Base-by-base conservation (phyloP, 495 filamentous ascomycete genomes). In the Penicillium alfredii region DNA sequence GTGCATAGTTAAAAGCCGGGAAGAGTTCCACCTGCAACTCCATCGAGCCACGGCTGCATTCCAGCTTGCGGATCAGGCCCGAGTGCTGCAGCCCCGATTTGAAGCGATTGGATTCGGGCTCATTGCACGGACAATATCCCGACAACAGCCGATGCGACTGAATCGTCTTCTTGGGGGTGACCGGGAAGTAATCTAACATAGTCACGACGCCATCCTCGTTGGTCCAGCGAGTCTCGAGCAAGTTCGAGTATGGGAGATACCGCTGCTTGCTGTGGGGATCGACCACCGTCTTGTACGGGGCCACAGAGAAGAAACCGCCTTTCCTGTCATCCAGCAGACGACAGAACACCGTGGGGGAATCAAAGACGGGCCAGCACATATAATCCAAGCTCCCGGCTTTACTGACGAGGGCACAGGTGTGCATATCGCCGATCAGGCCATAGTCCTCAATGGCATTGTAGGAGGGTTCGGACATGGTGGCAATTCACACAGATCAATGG, bases 281-380 rank as follows among this genome's bases (percentile, higher is more conserved):
- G 18, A 63, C 42, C 3, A 63, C 42, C 6, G 67, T 56, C 17
- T 74, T 72, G 24, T 48, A 28, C 4, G 58, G 58, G n/a, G 58
- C 50, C 40, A 86, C 81, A 44, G 70, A 76, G 55, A 80, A 86
- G 51, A 74, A 72, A 3, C 82, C 82, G 10, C 82, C 82, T 45
- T 81, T 84, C 47, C 81, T 66, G 38, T 79, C 78, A 56, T 86
- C 82, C 2, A 85, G 56, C 7, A 86, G 63, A 33, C 79, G 72
- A 51, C 78, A 81, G 55, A 82, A 84, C 36, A 82, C 60, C 0
- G 75, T 71, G 1, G 79, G 77, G 1, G 78, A 82, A 55, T 81
- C 77, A 38, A 81, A 82, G 34, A 80, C 76, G 4, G 78, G 78
- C 80, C 82, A 86, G 53, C 82, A 86, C 79, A 86, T 82, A 47